phyloP scores from a whole-genome alignment of 2,329 filamentous ascomycete species.

The Teratosphaeria destructans region DNA sequence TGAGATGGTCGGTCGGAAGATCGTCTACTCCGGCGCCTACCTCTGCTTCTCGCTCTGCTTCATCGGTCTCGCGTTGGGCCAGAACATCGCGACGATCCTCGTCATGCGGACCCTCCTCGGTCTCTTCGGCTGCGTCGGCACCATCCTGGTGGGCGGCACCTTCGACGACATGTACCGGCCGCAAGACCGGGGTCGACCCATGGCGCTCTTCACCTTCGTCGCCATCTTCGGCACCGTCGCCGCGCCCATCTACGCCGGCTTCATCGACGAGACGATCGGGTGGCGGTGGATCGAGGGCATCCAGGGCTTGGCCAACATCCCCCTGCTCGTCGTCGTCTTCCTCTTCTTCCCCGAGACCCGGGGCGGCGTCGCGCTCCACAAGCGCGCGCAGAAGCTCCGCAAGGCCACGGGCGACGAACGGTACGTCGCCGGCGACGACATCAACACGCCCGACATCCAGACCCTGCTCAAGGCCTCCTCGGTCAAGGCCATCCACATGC shows the following conservation, averaged over 20 bases:
- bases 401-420: slow-evolving; percentile 39
- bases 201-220: slow-evolving; percentile 40
- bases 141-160: slow-evolving; percentile 41
- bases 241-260: slow-evolving; percentile 45
- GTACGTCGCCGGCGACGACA: slow-evolving; percentile 41
- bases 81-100: slow-evolving; percentile 40
- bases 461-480: slow-evolving; percentile 38
- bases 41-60: slow-evolving; percentile 38
- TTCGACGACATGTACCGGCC: slow-evolving; percentile 42
- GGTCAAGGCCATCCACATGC: slow-evolving; percentile 41
- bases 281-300: slow-evolving; percentile 48
- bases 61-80: slow-evolving; percentile 38
- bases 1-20: slow-evolving; percentile 38
- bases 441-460: slow-evolving; percentile 41
- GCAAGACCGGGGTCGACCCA: slow-evolving; percentile 35
- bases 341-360: slow-evolving; percentile 38
- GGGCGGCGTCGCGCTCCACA: slow-evolving; percentile 38
- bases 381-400: slow-evolving; percentile 40
- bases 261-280: slow-evolving; percentile 43
- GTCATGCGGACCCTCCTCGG: slow-evolving; percentile 38
- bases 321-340: slow-evolving; percentile 35
- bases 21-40: slow-evolving; percentile 38
- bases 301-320: slow-evolving; percentile 42
- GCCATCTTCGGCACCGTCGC: slow-evolving; percentile 44
- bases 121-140: slow-evolving; percentile 41